These are phyloP conservation scores for Diaporthe australafricana DNA, from an alignment of 2,329 filamentous ascomycete genomes.

Conservation along the genomic window DNA sequence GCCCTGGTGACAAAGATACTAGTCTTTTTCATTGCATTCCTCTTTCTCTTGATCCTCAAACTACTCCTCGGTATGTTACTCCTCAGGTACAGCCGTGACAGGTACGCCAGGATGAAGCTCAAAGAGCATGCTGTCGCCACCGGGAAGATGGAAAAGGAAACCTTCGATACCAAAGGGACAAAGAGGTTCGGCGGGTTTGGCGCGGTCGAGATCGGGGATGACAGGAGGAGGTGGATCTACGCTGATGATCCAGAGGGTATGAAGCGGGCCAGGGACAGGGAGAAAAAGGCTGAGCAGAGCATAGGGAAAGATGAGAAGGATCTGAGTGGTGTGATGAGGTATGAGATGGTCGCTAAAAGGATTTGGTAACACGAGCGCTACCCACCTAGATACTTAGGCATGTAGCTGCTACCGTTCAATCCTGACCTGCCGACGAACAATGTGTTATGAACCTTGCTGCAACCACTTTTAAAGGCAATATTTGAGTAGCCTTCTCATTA, in stretches of 20 bases:
- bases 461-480: too few species aligned
- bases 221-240: constrained; percentile 87
- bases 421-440: not conserved
- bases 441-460: not conserved
- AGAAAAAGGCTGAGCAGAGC: constrained; percentile 70
- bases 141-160: constrained; percentile 62
- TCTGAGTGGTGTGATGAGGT: constrained; percentile 78
- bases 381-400: too few species aligned
- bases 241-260: constrained; percentile 82
- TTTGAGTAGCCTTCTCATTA: too few species aligned
- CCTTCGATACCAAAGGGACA: constrained; percentile 73
- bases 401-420: not conserved
- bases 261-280: constrained; percentile 70
- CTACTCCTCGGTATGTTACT: constrained; percentile 90
- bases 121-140: constrained; percentile 66
- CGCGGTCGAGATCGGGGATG: constrained; percentile 88
- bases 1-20: constrained; percentile 84
- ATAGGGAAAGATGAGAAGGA: constrained; percentile 65
- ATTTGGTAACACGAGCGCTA: constrained; percentile 77
- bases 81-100: constrained; percentile 80
- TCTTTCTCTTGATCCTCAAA: constrained; percentile 86
- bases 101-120: constrained; percentile 85
- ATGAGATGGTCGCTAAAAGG: constrained; percentile 95
- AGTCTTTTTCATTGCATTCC: constrained; percentile 85
- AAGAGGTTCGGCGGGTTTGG: constrained; percentile 85